phyloP scores from a whole-genome alignment of 306 rosid genomes.

The Gleditsia sinensis region DNA sequence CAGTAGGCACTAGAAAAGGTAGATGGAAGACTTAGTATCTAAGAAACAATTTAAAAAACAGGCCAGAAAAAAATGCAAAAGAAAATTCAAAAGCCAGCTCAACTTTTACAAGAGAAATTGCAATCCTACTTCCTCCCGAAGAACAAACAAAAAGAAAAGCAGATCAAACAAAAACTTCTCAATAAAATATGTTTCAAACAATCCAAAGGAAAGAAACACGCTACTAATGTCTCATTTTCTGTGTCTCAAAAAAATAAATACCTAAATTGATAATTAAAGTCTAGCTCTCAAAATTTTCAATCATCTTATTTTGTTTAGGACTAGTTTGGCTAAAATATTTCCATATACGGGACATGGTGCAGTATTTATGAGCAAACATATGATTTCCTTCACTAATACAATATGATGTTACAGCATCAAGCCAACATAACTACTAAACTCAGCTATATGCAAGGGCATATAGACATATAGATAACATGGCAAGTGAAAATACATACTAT shows the following conservation, averaged over 20 bases:
- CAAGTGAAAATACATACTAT: not conserved
- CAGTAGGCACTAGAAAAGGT: not conserved
- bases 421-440: not conserved
- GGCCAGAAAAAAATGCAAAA: not conserved
- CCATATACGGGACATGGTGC: not conserved
- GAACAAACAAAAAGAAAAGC: constrained; percentile 20
- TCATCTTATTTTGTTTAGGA: not conserved
- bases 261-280: not conserved
- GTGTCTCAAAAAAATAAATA: not conserved
- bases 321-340: not conserved
- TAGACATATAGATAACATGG: not conserved
- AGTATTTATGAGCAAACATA: not conserved
- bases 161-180: not conserved
- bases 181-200: not conserved
- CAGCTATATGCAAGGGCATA: not conserved
- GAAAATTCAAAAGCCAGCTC: constrained; percentile 5
- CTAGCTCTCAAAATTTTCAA: not conserved
- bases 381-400: not conserved
- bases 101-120: constrained; percentile 14
- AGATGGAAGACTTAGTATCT: not conserved
- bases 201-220: not conserved
- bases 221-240: not conserved
- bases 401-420: not conserved
- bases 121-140: constrained; percentile 24
- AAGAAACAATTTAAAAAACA: not conserved